phyloP scores from a whole-genome alignment of 2,329 filamentous ascomycete species.

The Madurella mycetomatis region DNA sequence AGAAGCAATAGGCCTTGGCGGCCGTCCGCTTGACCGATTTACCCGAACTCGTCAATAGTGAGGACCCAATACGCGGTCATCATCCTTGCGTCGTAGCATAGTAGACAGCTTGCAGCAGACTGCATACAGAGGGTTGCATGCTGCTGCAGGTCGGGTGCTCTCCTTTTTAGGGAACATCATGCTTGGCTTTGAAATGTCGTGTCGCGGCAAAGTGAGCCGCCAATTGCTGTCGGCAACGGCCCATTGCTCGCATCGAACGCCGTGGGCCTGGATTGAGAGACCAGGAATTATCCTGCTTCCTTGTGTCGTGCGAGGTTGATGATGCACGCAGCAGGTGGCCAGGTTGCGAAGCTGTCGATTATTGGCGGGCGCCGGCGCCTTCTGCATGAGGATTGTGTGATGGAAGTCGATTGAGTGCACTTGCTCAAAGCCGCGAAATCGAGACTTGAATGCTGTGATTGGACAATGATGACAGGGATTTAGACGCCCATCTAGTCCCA shows the following conservation, averaged over 20 bases:
- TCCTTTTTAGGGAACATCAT: too few species aligned
- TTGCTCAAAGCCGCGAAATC: slow-evolving; percentile 8
- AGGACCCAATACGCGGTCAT: slow-evolving; percentile 16
- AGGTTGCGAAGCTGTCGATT: slow-evolving; percentile 10
- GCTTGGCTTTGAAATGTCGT: too few species aligned
- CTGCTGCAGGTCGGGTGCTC: neutral
- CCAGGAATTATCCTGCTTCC: neutral
- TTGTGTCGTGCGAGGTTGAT: neutral
- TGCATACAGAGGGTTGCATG: slow-evolving; percentile 5
- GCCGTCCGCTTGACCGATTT: slow-evolving; percentile 7
- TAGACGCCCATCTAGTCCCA: slow-evolving; percentile 38
- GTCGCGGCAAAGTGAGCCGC: too few species aligned
- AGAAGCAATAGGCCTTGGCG: too few species aligned
- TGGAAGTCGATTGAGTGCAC: slow-evolving; percentile 18
- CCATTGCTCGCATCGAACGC: too few species aligned
- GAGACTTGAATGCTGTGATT: slow-evolving; percentile 22
- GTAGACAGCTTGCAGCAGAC: slow-evolving; percentile 12
- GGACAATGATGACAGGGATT: slow-evolving; percentile 33
- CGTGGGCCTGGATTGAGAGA: neutral
- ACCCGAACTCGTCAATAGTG: slow-evolving; percentile 8
- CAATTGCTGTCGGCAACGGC: too few species aligned
- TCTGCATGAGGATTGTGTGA: slow-evolving; percentile 33
- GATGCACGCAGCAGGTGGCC: slow-evolving; percentile 8
- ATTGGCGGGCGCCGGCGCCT: slow-evolving; percentile 20
- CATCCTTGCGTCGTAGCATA: slow-evolving; percentile 10